Conservation (phyloP, 2,329 filamentous ascomycete species). For the Tothia fuscella region DNA sequence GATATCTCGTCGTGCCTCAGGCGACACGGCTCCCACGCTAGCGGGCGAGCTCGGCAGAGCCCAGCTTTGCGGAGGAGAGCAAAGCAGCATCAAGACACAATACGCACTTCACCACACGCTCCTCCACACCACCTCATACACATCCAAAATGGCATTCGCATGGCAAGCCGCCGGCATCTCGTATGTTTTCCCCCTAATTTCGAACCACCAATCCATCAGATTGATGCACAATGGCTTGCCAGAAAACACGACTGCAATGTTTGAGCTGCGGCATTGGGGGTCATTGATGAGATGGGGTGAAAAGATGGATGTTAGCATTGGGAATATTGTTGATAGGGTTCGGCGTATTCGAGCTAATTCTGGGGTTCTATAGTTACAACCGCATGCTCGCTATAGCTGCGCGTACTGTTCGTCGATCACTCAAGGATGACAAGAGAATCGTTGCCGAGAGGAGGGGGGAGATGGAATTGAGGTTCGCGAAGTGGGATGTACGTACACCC, state of each 20-base stretch:
- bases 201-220: too few species aligned
- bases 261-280: too few species aligned
- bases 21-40: too few species aligned
- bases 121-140: constrained; percentile 15
- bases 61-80: too few species aligned
- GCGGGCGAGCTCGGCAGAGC: too few species aligned
- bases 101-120: constrained; percentile 11
- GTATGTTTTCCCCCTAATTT: constrained; percentile 45
- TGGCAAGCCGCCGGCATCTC: constrained; percentile 97
- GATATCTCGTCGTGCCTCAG: too few species aligned
- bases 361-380: constrained; percentile 68
- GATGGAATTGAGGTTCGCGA: constrained; percentile 79
- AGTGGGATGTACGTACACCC: constrained; percentile 73
- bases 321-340: constrained; percentile 12
- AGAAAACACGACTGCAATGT: too few species aligned
- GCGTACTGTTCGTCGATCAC: constrained; percentile 86
- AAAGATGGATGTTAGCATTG: too few species aligned
- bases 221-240: constrained; percentile 6
- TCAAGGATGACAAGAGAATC: constrained; percentile 91
- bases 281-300: too few species aligned
- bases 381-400: constrained; percentile 94
- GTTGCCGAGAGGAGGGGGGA: constrained; percentile 79
- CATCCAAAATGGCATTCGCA: constrained; percentile 79
- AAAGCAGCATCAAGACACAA: too few species aligned
- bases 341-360: neutral